Evolutionary conservation across 768 basidiomycete genomes (phyloP).

Genomic region (Phanerochaete sordida): DNA sequence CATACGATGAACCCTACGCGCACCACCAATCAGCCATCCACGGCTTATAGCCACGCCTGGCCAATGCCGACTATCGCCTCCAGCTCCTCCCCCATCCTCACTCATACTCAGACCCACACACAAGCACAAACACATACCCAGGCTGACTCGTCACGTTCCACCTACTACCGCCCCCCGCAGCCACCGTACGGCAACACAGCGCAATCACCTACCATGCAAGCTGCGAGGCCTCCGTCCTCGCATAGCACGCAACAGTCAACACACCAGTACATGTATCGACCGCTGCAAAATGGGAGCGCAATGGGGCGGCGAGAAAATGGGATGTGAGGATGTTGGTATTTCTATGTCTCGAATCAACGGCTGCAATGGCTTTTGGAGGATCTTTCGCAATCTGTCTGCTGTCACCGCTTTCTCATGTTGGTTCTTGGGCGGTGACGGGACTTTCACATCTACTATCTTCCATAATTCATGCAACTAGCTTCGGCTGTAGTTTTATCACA

Average conservation of each 20-base stretch:
- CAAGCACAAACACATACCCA: conserved; percentile 25
- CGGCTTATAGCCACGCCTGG: conserved; percentile 38
- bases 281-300: conserved; percentile 5
- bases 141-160: conserved; percentile 11
- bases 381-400: background rate
- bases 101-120: conserved; percentile 27
- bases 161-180: conserved; percentile 4
- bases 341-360: no score
- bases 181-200: background rate
- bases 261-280: conserved; percentile 25
- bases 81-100: conserved; percentile 53
- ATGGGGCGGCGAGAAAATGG: conserved; percentile 4
- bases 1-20: conserved; percentile 38
- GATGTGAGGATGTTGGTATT: background rate
- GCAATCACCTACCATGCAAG: background rate
- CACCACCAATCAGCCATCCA: background rate
- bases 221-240: conserved; percentile 6
- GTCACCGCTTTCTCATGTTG: background rate
- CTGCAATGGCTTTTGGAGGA: no score
- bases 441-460: background rate
- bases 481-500: background rate
- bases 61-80: conserved; percentile 73
- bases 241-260: conserved; percentile 7
- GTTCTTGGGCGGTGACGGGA: background rate
- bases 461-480: background rate